Conservation (phyloP, 2,329 filamentous ascomycete genomes). For the Zasmidium citrigriseum region DNA sequence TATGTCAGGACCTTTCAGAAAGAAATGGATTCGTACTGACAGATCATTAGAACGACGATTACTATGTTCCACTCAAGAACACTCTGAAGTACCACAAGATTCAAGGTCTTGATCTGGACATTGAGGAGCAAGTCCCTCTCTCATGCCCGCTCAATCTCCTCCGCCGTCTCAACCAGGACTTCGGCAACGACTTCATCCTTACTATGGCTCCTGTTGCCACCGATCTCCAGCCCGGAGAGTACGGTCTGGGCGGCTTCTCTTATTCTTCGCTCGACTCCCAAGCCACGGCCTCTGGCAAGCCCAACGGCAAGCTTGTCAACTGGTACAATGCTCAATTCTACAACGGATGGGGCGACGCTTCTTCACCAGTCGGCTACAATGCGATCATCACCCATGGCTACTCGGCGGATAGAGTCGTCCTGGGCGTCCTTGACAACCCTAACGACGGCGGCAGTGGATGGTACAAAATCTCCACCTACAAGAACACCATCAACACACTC, state of each 20-base stretch:
- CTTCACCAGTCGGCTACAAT: conserved; percentile 27
- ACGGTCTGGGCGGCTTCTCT: conserved; percentile 28
- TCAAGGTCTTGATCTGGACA: conserved; percentile 34
- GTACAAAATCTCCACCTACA: conserved; percentile 21
- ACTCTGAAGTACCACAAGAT: conserved; percentile 29
- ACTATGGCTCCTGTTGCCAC: conserved; percentile 36
- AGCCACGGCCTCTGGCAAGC: conserved; percentile 22
- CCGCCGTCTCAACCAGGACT: conserved; percentile 27
- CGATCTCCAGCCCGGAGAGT: conserved; percentile 19
- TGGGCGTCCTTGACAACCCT: conserved; percentile 29
- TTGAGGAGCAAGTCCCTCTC: conserved; percentile 30
- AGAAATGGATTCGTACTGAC: neutral
- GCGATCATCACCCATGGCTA: conserved; percentile 28
- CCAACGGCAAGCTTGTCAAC: conserved; percentile 30
- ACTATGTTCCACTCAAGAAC: conserved; percentile 30
- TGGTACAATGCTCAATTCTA: conserved; percentile 28
- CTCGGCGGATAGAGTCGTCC: conserved; percentile 23
- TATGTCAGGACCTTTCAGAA: conserved; percentile 8
- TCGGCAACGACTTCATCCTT: conserved; percentile 32
- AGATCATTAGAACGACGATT: conserved; percentile 22
- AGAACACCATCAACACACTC: conserved; percentile 23
- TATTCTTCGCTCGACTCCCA: conserved; percentile 25
- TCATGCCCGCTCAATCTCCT: conserved; percentile 29
- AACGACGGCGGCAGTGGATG: conserved; percentile 31
- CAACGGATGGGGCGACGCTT: conserved; percentile 33